Percentiles rank a stretch among this genome's conserved stretches.
phyloP scores from a whole-genome alignment of 345 rosid genomes.

The Diplotaxis tenuifolia region DNA sequence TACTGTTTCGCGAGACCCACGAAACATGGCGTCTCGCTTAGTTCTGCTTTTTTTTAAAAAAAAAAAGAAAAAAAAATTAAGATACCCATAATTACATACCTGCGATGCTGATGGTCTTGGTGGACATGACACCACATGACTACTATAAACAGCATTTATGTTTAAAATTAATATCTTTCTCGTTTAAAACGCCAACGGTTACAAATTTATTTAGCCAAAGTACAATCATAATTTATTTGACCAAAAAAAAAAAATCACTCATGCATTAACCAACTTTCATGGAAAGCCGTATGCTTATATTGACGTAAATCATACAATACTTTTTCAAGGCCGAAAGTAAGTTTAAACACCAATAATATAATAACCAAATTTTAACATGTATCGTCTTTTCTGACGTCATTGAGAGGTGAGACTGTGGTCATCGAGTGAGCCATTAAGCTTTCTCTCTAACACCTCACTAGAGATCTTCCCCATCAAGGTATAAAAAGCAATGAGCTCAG shows the following conservation, averaged over 20 bases:
- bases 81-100: too few species aligned
- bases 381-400: constrained; percentile 1
- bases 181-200: neutral
- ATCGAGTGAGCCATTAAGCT: constrained; percentile 40
- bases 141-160: neutral
- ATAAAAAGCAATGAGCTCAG: constrained; percentile 72
- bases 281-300: neutral
- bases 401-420: constrained; percentile 16
- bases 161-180: neutral
- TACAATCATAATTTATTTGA: too few species aligned
- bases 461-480: constrained; percentile 72
- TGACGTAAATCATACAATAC: neutral
- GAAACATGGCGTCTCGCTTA: too few species aligned
- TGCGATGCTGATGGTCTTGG: too few species aligned
- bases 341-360: neutral
- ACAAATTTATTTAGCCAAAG: neutral
- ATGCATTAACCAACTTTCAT: neutral
- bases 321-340: neutral
- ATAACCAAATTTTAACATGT: neutral
- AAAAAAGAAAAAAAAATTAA: too few species aligned
- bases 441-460: constrained; percentile 62
- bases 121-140: neutral
- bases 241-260: too few species aligned
- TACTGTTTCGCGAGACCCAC: too few species aligned
- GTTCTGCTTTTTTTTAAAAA: too few species aligned